Evolutionary conservation across 495 filamentous ascomycete genomes (phyloP).

Genomic region (Collariella sp.): DNA sequence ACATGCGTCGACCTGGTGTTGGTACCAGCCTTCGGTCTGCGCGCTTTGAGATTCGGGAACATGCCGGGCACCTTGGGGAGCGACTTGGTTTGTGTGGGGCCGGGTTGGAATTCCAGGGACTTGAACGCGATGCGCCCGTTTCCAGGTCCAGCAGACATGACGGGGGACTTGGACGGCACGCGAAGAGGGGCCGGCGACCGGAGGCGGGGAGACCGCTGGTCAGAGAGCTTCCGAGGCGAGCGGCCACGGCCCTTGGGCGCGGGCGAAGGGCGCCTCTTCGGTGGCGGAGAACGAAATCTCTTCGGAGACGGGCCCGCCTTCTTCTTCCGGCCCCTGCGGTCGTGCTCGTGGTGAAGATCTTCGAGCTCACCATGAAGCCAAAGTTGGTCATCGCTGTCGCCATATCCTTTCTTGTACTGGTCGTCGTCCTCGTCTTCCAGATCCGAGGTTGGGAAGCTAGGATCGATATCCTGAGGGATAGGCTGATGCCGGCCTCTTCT

Average conservation of each 20-base stretch:
- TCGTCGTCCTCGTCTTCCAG: conserved; percentile 70
- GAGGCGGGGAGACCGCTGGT: conserved; percentile 57
- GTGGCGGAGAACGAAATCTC: conserved; percentile 40
- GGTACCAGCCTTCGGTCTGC: conserved; percentile 22
- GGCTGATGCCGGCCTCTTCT: conserved; percentile 66
- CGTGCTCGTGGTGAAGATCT: conserved; percentile 38
- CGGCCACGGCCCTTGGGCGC: conserved; percentile 40
- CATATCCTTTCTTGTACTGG: conserved; percentile 41
- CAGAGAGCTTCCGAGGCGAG: conserved; percentile 54
- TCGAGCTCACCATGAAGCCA: conserved; percentile 54
- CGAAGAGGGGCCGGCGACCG: conserved; percentile 52
- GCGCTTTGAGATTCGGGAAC: conserved; percentile 46
- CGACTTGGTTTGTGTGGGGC: conserved; percentile 65
- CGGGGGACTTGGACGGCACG: conserved; percentile 34
- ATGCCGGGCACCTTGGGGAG: conserved; percentile 64
- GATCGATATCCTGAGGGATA: conserved; percentile 93
- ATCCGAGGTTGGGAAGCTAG: conserved; percentile 90
- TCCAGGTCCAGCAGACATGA: conserved; percentile 32
- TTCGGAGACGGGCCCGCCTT: conserved; percentile 33
- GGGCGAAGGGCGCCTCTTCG: conserved; percentile 40
- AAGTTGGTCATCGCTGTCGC: conserved; percentile 49
- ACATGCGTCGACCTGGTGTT: conserved; percentile 41
- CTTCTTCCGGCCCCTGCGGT: conserved; percentile 31
- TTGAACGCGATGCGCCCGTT: conserved; percentile 41
- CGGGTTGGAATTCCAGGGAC: conserved; percentile 53